Percentiles rank a stretch among this genome's conserved stretches.
Evolutionary conservation across 2,329 filamentous ascomycete species (phyloP).

Genomic region (Trichophaea hybrida): DNA sequence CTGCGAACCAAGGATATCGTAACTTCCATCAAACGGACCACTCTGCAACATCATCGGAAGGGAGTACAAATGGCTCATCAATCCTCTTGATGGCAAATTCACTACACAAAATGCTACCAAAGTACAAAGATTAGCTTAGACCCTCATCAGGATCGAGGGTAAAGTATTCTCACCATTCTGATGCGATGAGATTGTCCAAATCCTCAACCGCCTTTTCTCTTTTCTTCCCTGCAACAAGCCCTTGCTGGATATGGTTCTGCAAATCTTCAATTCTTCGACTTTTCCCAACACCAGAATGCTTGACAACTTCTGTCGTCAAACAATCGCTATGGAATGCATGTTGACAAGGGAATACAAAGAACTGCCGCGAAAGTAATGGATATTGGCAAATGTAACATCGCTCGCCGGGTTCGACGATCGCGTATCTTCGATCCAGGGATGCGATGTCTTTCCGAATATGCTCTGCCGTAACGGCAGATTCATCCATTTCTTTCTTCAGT

Average conservation of each 20-base stretch:
- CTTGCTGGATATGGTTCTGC: conserved; percentile 68
- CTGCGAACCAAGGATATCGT: not conserved
- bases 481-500: conserved; percentile 89
- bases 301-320: conserved; percentile 69
- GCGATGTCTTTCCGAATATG: conserved; percentile 87
- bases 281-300: conserved; percentile 61
- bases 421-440: conserved; percentile 73
- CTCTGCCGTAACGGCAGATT: conserved; percentile 70
- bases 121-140: conserved; percentile 20
- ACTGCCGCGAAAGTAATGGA: conserved; percentile 75
- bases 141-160: not conserved
- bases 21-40: conserved; percentile 49
- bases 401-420: conserved; percentile 91
- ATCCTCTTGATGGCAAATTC: conserved; percentile 90
- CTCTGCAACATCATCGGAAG: conserved; percentile 58
- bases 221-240: conserved; percentile 51
- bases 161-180: conserved; percentile 54
- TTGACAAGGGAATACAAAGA: conserved; percentile 97
- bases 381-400: conserved; percentile 79
- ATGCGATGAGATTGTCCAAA: conserved; percentile 80
- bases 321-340: conserved; percentile 97
- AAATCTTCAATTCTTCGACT: conserved; percentile 70
- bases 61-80: conserved; percentile 75
- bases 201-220: conserved; percentile 76
- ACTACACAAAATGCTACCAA: conserved; percentile 68